phyloP scores from a whole-genome alignment of 176 grass and related monocot genomes.

The Coix lacrymajobi region DNA sequence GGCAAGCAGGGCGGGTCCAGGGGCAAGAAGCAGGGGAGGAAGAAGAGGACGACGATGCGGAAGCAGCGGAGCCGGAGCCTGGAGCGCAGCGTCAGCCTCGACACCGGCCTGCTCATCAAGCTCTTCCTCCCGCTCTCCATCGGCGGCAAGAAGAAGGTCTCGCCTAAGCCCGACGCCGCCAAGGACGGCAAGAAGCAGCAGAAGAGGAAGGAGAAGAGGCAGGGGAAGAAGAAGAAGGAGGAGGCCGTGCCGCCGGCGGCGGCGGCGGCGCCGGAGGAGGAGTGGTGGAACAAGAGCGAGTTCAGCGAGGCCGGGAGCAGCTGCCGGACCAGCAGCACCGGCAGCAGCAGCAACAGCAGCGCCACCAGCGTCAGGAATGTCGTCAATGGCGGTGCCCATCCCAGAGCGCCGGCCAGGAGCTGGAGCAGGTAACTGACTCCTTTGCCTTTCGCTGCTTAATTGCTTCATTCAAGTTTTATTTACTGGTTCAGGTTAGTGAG shows the following conservation, averaged over 20 bases:
- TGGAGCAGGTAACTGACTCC: constrained; percentile 32
- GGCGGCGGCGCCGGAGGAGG: background rate
- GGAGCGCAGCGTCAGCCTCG: constrained; percentile 50
- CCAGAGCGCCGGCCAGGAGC: constrained; percentile 17
- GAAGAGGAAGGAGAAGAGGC: background rate
- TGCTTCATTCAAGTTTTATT: background rate
- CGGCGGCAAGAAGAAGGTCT: constrained; percentile 58
- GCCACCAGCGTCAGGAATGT: constrained; percentile 17
- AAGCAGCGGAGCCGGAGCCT: constrained; percentile 38
- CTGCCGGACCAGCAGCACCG: constrained; percentile 58
- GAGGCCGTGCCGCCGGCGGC: background rate
- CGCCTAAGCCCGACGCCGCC: constrained; percentile 27
- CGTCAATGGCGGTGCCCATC: background rate
- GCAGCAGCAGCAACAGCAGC: constrained; percentile 37
- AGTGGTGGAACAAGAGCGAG: constrained; percentile 66
- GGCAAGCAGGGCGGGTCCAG: background rate
- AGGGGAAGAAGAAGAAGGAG: constrained; percentile 10
- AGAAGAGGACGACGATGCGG: constrained; percentile 23
- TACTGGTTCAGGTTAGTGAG: background rate
- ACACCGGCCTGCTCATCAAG: constrained; percentile 66
- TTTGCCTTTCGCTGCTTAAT: background rate
- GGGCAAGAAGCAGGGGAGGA: constrained; percentile 10
- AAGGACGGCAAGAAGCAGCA: constrained; percentile 9
- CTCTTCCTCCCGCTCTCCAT: constrained; percentile 59
- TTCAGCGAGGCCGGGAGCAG: constrained; percentile 47